phyloP scores from a whole-genome alignment of 2,329 filamentous ascomycete genomes.

The Dichotomopilus funicola region DNA sequence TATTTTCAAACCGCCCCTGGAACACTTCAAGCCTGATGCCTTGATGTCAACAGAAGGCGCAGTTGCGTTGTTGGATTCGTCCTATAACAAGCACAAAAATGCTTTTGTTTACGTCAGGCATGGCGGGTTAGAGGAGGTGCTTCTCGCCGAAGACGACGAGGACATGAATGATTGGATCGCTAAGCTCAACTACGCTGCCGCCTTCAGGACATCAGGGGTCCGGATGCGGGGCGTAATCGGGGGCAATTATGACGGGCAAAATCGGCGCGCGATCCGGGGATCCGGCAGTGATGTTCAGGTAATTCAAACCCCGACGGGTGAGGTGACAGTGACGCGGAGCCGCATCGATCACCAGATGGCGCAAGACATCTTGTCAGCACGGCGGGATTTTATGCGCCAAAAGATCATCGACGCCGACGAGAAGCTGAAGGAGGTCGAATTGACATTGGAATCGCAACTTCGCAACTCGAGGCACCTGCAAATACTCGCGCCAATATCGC shows the following conservation, averaged over 20 bases:
- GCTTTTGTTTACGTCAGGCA: constrained; percentile 87
- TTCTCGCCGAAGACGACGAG: constrained; percentile 80
- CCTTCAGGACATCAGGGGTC: constrained; percentile 86
- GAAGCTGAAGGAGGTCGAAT: constrained; percentile 65
- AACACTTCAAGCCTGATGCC: constrained; percentile 88
- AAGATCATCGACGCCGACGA: constrained; percentile 81
- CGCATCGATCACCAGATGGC: constrained; percentile 76
- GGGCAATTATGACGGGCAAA: constrained; percentile 77
- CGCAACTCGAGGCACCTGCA: constrained; percentile 87
- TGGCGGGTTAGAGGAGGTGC: constrained; percentile 79
- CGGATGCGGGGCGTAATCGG: constrained; percentile 83
- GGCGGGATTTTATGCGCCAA: constrained; percentile 73
- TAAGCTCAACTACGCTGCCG: constrained; percentile 92
- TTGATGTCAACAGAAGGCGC: constrained; percentile 91
- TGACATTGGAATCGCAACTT: constrained; percentile 73
- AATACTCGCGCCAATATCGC: constrained; percentile 81
- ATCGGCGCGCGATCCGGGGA: constrained; percentile 63
- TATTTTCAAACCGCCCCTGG: constrained; percentile 82
- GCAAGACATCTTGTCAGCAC: constrained; percentile 75
- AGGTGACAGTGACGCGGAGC: constrained; percentile 65
- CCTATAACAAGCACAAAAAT: constrained; percentile 92
- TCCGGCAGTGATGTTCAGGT: constrained; percentile 57
- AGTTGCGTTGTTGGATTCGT: constrained; percentile 77
- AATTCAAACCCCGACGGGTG: constrained; percentile 65
- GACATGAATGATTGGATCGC: constrained; percentile 97